phyloP scores from a whole-genome alignment of 2,329 filamentous ascomycete species.

The Colletotrichum limetticola region DNA sequence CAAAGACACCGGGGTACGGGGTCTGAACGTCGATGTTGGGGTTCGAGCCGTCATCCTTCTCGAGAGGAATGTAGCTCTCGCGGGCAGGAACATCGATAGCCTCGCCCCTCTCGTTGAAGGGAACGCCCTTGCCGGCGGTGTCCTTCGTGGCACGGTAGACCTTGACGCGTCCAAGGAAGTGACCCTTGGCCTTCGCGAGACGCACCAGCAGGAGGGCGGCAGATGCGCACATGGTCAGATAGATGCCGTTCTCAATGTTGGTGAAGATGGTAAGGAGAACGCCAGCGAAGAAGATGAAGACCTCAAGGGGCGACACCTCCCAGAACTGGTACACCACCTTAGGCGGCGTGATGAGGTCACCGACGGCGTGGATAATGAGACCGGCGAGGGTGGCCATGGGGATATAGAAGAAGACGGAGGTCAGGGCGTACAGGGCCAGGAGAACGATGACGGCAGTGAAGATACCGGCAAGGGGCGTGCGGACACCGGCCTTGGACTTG shows the following conservation, averaged over 20 bases:
- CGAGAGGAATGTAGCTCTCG: conserved; percentile 53
- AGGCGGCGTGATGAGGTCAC: conserved; percentile 79
- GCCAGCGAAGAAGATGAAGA: conserved; percentile 79
- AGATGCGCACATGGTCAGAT: conserved; percentile 57
- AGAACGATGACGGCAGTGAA: conserved; percentile 82
- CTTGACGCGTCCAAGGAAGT: conserved; percentile 55
- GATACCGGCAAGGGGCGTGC: conserved; percentile 81
- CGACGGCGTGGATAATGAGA: conserved; percentile 86
- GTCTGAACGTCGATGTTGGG: conserved; percentile 52
- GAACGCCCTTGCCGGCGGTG: conserved; percentile 33
- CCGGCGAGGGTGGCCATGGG: conserved; percentile 76
- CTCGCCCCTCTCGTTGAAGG: conserved; percentile 35
- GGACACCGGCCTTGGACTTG: conserved; percentile 85
- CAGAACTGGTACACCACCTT: conserved; percentile 82
- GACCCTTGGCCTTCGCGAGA: conserved; percentile 57
- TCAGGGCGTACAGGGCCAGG: conserved; percentile 80
- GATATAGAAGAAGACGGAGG: conserved; percentile 85
- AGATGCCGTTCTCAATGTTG: conserved; percentile 62
- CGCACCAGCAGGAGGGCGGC: conserved; percentile 55
- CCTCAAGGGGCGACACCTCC: conserved; percentile 79
- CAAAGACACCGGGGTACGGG: conserved; percentile 60
- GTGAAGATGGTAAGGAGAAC: conserved; percentile 68
- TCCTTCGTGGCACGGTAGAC: conserved; percentile 37
- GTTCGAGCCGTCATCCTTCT: conserved; percentile 56
- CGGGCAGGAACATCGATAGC: conserved; percentile 37